A percentile compares a stretch with the other conserved stretches of the same genome.
phyloP scores from a whole-genome alignment of 768 basidiomycete species.

The Leccinum sublutescens region DNA sequence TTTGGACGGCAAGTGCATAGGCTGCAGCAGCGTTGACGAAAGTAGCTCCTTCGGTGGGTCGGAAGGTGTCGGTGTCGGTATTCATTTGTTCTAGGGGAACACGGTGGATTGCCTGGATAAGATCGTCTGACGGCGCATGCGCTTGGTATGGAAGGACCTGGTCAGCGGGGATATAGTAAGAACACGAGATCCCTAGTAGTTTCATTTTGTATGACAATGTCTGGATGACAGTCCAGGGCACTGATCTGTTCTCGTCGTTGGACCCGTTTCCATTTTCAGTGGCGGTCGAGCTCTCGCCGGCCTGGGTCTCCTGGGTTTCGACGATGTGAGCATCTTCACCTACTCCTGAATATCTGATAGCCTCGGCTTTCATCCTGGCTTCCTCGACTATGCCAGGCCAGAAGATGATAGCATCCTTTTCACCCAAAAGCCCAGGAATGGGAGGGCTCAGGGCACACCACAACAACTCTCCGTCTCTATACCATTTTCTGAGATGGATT shows the following conservation, averaged over 20 bases:
- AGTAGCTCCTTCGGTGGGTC: slow-evolving; percentile 37
- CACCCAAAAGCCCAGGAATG: slow-evolving; percentile 41
- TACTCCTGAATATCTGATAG: slow-evolving; percentile 32
- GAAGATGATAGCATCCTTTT: slow-evolving; percentile 51
- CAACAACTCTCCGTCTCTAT: slow-evolving; percentile 65
- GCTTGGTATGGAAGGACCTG: slow-evolving; percentile 76
- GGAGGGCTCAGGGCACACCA: slow-evolving; percentile 62
- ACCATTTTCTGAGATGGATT: slow-evolving; percentile 54
- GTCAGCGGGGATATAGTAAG: slow-evolving; percentile 49
- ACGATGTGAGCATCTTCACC: neutral
- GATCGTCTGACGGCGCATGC: slow-evolving; percentile 50
- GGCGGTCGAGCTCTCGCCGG: neutral
- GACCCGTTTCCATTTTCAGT: slow-evolving; percentile 11
- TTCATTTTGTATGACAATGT: slow-evolving; percentile 65
- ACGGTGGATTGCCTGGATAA: slow-evolving; percentile 49
- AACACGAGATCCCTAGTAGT: slow-evolving; percentile 56
- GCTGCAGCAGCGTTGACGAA: slow-evolving; percentile 60
- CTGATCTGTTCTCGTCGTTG: slow-evolving; percentile 16
- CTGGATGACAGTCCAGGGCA: slow-evolving; percentile 61
- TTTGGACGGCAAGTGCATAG: slow-evolving; percentile 70
- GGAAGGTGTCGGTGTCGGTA: slow-evolving; percentile 48
- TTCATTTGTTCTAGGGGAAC: slow-evolving; percentile 45
- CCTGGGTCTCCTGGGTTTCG: slow-evolving; percentile 10
- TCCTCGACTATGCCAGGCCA: slow-evolving; percentile 77
- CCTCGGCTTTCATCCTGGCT: slow-evolving; percentile 45